These are phyloP conservation scores for Aureobasidium sp. DNA, from an alignment of 2,329 filamentous ascomycete genomes.

Conservation along the genomic window DNA sequence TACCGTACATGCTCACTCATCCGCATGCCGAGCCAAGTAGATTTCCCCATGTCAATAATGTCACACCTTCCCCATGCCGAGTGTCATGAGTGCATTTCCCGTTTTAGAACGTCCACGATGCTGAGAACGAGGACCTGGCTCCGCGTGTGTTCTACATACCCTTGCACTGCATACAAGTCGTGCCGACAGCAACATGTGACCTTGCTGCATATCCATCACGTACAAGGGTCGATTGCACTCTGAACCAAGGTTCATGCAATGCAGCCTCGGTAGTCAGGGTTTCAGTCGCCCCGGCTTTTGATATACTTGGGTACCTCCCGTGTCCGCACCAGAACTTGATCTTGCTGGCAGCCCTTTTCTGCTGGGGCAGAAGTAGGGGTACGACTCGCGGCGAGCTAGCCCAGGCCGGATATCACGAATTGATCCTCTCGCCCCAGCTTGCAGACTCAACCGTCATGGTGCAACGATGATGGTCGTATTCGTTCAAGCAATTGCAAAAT, in stretches of 20 bases:
- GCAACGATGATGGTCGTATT: neutral
- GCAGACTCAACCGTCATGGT: neutral
- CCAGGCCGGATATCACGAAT: neutral
- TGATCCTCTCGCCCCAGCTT: neutral
- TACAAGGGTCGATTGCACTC: neutral
- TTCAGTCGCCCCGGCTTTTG: neutral
- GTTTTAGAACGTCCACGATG: neutral
- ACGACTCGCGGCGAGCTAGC: neutral
- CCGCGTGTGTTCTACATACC: neutral
- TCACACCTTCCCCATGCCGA: neutral
- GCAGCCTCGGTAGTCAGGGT: neutral
- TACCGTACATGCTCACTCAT: neutral
- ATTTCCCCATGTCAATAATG: neutral
- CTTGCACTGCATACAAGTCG: neutral
- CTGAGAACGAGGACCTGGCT: neutral
- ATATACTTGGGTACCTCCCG: neutral
- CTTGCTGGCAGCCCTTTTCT: neutral
- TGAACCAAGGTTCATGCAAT: conserved; percentile 8
- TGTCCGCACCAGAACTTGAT: neutral
- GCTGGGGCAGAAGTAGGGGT: neutral
- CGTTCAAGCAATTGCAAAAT: neutral
- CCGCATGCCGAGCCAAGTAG: neutral
- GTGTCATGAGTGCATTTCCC: too few relatives aligned
- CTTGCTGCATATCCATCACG: neutral
- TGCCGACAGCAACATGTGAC: neutral